These are phyloP conservation scores for Spergularia marina DNA, from an alignment of 148 eudicot genomes.

Conservation along the genomic window DNA sequence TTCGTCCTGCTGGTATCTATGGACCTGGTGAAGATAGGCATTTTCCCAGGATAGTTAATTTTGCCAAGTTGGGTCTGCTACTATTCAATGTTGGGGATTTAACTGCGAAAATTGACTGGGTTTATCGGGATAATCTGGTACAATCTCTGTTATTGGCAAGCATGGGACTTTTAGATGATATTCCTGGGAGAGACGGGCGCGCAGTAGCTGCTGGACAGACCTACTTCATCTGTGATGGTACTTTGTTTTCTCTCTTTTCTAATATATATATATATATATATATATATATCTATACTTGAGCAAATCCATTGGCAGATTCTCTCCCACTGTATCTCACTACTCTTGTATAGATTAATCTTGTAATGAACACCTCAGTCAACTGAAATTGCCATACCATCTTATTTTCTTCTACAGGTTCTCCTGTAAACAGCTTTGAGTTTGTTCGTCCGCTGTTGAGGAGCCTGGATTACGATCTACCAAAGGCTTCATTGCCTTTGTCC, in stretches of 20 bases:
- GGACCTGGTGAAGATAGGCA: slow-evolving; percentile 99
- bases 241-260: neutral
- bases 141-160: slow-evolving; percentile 76
- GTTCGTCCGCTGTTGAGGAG: slow-evolving; percentile 62
- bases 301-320: no score
- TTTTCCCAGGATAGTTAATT: slow-evolving; percentile 62
- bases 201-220: slow-evolving; percentile 91
- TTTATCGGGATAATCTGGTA: slow-evolving; percentile 84
- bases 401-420: slow-evolving; percentile 50
- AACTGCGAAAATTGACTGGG: slow-evolving; percentile 72
- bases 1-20: slow-evolving; percentile 93
- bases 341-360: neutral
- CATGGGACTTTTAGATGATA: slow-evolving; percentile 94
- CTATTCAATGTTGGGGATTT: slow-evolving; percentile 68
- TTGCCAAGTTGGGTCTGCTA: slow-evolving; percentile 67
- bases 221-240: slow-evolving; percentile 95
- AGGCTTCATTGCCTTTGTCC: slow-evolving; percentile 47
- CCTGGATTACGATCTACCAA: slow-evolving; percentile 73
- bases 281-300: no score
- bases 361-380: slow-evolving; percentile 5
- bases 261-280: no score
- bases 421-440: slow-evolving; percentile 79
- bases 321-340: no score
- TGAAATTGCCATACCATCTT: neutral
- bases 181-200: slow-evolving; percentile 65